Percentiles rank a stretch among this genome's conserved stretches.
These are phyloP conservation scores for Rhytidiadelphus loreus DNA, from an alignment of 225 moss, liverwort and hornwort genomes.

Conservation along the genomic window DNA sequence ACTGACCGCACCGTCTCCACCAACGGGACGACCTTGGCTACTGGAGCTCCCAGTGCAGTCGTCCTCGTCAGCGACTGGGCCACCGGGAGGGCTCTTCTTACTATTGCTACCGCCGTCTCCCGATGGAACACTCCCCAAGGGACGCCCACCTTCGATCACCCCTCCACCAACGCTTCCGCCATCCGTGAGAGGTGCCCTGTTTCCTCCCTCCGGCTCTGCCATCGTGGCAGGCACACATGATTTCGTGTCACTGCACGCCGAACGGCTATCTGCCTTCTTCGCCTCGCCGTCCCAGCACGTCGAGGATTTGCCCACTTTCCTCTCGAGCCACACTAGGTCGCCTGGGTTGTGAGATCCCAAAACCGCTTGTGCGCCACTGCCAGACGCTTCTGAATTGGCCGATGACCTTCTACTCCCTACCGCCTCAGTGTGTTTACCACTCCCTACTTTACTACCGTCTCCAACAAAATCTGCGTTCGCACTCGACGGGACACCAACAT, in stretches of 20 bases:
- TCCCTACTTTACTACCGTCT: slow-evolving; percentile 43
- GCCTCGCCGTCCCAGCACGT: slow-evolving; percentile 27
- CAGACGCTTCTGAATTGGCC: slow-evolving; percentile 28
- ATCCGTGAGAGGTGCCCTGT: not conserved
- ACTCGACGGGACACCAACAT: slow-evolving; percentile 50
- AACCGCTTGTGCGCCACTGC: slow-evolving; percentile 25
- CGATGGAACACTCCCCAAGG: not conserved
- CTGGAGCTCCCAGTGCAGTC: not conserved
- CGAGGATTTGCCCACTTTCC: slow-evolving; percentile 10
- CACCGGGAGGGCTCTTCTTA: slow-evolving; percentile 33
- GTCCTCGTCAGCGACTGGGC: not conserved
- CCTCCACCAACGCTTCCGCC: slow-evolving; percentile 21
- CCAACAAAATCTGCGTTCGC: slow-evolving; percentile 39
- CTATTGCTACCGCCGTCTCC: slow-evolving; percentile 9
- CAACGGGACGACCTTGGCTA: slow-evolving; percentile 13
- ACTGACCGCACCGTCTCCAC: slow-evolving; percentile 4
- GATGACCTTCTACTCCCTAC: slow-evolving; percentile 38
- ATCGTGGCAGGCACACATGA: not conserved
- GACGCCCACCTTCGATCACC: not conserved
- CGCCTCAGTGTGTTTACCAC: slow-evolving; percentile 40
- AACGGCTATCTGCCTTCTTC: slow-evolving; percentile 33
- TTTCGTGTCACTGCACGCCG: slow-evolving; percentile 45
- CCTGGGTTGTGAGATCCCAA: slow-evolving; percentile 21
- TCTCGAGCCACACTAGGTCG: slow-evolving; percentile 50
- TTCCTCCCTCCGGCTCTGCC: slow-evolving; percentile 19